Percentiles rank a stretch among this genome's conserved stretches.
These are phyloP conservation scores for Candida nemodendra DNA, from an alignment of 805 yeast genomes.

Conservation along the genomic window DNA sequence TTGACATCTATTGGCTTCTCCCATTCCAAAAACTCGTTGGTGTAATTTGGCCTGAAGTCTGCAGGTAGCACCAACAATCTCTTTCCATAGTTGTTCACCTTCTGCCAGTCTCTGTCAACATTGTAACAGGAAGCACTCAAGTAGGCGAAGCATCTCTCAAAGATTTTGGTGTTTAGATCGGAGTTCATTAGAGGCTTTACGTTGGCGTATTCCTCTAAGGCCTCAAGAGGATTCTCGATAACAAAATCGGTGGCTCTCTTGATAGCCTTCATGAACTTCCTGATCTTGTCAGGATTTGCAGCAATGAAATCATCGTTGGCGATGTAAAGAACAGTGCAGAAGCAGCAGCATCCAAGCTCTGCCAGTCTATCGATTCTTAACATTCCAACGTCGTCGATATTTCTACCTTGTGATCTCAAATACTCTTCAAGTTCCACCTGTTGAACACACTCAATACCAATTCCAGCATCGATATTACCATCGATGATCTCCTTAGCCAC, in stretches of 20 bases:
- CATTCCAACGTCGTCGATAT: slow-evolving; percentile 49
- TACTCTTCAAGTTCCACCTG: slow-evolving; percentile 57
- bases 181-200: slow-evolving; percentile 48
- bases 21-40: slow-evolving; percentile 52
- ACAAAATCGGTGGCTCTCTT: slow-evolving; percentile 52
- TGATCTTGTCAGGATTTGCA: slow-evolving; percentile 45
- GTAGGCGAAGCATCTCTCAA: slow-evolving; percentile 55
- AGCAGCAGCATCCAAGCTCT: slow-evolving; percentile 57
- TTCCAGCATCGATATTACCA: slow-evolving; percentile 56
- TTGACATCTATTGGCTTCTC: slow-evolving; percentile 45
- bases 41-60: slow-evolving; percentile 49
- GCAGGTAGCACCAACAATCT: slow-evolving; percentile 49
- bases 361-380: slow-evolving; percentile 55
- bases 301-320: slow-evolving; percentile 49
- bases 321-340: slow-evolving; percentile 55
- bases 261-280: slow-evolving; percentile 44
- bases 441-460: slow-evolving; percentile 59
- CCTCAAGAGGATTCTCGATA: slow-evolving; percentile 41
- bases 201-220: slow-evolving; percentile 45
- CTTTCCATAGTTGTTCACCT: slow-evolving; percentile 55
- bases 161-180: slow-evolving; percentile 43
- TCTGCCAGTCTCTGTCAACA: slow-evolving; percentile 56
- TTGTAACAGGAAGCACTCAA: slow-evolving; percentile 50
- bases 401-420: slow-evolving; percentile 42
- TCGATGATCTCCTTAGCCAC: slow-evolving; percentile 55